Evolutionary conservation across 2,329 filamentous ascomycete genomes (phyloP), one percentile per base, ranked within the genome.

Genomic region (Cladosporium sp.): DNA sequence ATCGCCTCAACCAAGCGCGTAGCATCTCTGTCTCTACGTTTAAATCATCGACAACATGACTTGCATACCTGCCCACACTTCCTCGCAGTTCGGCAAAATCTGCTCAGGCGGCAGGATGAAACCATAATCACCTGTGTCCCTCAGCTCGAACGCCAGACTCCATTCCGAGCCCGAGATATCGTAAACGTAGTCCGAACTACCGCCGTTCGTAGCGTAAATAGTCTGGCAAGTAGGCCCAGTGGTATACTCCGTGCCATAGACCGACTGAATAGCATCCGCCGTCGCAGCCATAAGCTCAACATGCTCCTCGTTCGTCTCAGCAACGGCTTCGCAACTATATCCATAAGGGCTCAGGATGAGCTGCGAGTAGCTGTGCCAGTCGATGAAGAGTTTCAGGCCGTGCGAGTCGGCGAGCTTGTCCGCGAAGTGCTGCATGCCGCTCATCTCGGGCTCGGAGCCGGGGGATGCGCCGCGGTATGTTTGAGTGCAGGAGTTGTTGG

Each of bases 321-420:
- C 66, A 2, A 57, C 50, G n/a, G 68, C 73, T 13, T 71, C 72
- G 74, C 84, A 87, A 3, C 78, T 79, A 70, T 84, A 86, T 28
- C 83, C 83, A 64, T 85, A 86, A 1, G 75, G 80, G 28, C 78
- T 76, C 57, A 83, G 75, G 56, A 85, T 79, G n/a, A 83, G 73
- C 63, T 87, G 83, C 4, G 77, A 80, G 70, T 85, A 88, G 0
- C 82, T 78, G 71, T 88, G 85, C 67, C 80, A 83, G 70, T 88
- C 85, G 61, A 88, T 82, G 69, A 81, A 88, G 1, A 86, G 74
- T 65, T 82, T 80, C 36, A 87, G 24, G 20, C 53, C 56, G 34
- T 60, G 56, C 2, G 36, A 36, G 4, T 28, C 34, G 8, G 59
- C 52, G 1, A 58, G 40, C 39, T 55, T 56, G 40, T 28, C 24